Evolutionary conservation across 805 yeast species (phyloP).

Genomic region (Soucietia sequanensis): DNA sequence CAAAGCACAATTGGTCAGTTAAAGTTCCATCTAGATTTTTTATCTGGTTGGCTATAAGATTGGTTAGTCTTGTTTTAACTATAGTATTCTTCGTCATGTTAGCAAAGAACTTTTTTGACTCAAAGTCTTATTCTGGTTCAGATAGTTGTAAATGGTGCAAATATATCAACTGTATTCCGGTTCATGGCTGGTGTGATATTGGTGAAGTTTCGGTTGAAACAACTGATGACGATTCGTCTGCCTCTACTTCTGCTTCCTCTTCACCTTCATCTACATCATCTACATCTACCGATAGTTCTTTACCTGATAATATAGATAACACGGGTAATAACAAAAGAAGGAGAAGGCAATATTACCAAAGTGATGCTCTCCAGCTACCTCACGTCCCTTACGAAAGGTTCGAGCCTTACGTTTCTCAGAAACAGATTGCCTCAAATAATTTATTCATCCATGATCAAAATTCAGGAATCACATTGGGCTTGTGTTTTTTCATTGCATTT

Average conservation of each 20-base stretch:
- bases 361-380: not conserved
- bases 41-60: slow-evolving; percentile 53
- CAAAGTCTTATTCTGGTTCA: slow-evolving; percentile 36
- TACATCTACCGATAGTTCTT: slow-evolving; percentile 8
- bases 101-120: slow-evolving; percentile 43
- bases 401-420: slow-evolving; percentile 1
- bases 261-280: slow-evolving; percentile 10
- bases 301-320: slow-evolving; percentile 22
- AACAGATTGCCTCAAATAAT: not conserved
- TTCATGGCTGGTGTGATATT: slow-evolving; percentile 65
- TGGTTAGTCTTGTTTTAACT: slow-evolving; percentile 42
- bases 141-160: slow-evolving; percentile 69
- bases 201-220: slow-evolving; percentile 36
- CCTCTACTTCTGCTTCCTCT: slow-evolving; percentile 6
- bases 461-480: slow-evolving; percentile 14
- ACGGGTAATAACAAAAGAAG: slow-evolving; percentile 4
- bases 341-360: not conserved
- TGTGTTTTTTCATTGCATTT: slow-evolving; percentile 16
- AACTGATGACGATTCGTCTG: slow-evolving; percentile 2
- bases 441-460: slow-evolving; percentile 9
- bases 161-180: slow-evolving; percentile 68
- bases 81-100: slow-evolving; percentile 52
- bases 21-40: slow-evolving; percentile 40
- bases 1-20: slow-evolving; percentile 29
- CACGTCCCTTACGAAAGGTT: not conserved